Base-by-base conservation (phyloP, 1,139 yeast genomes). In the Geotrichum aggregatum region DNA sequence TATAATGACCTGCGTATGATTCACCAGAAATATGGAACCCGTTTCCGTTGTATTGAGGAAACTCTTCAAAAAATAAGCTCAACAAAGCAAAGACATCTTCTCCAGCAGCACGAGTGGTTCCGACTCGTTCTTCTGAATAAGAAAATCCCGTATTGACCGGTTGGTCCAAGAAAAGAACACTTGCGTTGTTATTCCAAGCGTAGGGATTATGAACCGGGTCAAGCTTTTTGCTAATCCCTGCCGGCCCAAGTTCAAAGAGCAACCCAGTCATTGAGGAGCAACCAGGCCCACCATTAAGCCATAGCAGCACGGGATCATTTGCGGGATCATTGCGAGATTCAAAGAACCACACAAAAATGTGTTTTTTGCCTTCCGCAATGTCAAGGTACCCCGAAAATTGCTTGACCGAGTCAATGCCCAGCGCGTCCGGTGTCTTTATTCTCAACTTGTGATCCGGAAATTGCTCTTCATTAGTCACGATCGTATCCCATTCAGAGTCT, bases 1-100 rank as follows among this genome's bases (percentile, higher is more conserved):
- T 81, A 66, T 87, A 87, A 69, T 86, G 95, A 41, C 95, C 96
- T 36, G 88, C 95, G 63, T 87, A 87, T 10, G 92, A 84, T 69
- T 87, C 95, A 55, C 95, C 95, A 51, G 95, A 34, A 98, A 47
- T 47, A 34, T 47, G 51, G 16, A 47, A 40, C 4, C 51, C 51
- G 22, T 47, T 47, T 21, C 44, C 13, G 22, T 47, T 33, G 13
- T 33, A 88, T 71, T 91, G 81, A 43, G 97, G 95, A 79, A 89
- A 92, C 68, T 87, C 87, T 70, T 85, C 79, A 77, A 86, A 92
- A 76, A 92, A 92, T 66, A 91, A 78, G 66, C 86, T 84, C 70
- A 92, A 77, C 72, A 92, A 91, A 1, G 96, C 95, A 62, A 87
- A 87, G 16, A 83, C 87, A 60, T 84, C 91, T 61, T 76, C 76